Conservation (phyloP, 495 filamentous ascomycete species). For the Filosporella fistucella region DNA sequence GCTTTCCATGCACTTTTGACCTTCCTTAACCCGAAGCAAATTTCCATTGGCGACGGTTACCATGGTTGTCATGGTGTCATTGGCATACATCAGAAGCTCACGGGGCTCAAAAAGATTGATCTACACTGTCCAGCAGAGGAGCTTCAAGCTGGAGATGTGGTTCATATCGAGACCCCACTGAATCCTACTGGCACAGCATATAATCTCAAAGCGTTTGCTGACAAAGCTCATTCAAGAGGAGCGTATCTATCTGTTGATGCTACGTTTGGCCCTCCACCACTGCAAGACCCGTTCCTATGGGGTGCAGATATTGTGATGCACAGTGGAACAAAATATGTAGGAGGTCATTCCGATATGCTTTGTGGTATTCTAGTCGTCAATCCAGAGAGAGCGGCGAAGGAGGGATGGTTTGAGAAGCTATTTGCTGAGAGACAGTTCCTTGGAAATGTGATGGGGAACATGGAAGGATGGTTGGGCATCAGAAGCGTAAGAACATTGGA, state of each 20-base stretch:
- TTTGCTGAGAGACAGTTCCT: conserved; percentile 62
- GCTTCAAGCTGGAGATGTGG: conserved; percentile 69
- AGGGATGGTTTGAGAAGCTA: conserved; percentile 54
- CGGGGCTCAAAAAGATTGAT: conserved; percentile 59
- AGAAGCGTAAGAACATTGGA: conserved; percentile 83
- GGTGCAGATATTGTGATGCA: conserved; percentile 89
- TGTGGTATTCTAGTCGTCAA: conserved; percentile 73
- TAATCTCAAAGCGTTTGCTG: conserved; percentile 62
- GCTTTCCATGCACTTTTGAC: conserved; percentile 82
- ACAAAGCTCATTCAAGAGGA: conserved; percentile 65
- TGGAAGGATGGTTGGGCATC: conserved; percentile 91
- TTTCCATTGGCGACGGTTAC: conserved; percentile 80
- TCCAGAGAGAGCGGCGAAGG: conserved; percentile 26
- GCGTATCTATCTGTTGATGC: conserved; percentile 80
- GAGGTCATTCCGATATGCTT: conserved; percentile 88
- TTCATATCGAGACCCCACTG: conserved; percentile 88
- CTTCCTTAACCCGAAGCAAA: conserved; percentile 68
- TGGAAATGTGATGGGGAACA: conserved; percentile 82
- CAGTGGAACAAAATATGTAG: conserved; percentile 90
- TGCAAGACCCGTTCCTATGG: conserved; percentile 77
- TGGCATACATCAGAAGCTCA: conserved; percentile 62
- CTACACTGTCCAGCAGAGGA: conserved; percentile 53
- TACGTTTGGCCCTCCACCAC: conserved; percentile 87
- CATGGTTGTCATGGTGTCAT: conserved; percentile 91
- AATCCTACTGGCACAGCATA: conserved; percentile 83